Base-by-base conservation (phyloP, 1,284 basidiomycete genomes). In the Ustilago sp. region DNA sequence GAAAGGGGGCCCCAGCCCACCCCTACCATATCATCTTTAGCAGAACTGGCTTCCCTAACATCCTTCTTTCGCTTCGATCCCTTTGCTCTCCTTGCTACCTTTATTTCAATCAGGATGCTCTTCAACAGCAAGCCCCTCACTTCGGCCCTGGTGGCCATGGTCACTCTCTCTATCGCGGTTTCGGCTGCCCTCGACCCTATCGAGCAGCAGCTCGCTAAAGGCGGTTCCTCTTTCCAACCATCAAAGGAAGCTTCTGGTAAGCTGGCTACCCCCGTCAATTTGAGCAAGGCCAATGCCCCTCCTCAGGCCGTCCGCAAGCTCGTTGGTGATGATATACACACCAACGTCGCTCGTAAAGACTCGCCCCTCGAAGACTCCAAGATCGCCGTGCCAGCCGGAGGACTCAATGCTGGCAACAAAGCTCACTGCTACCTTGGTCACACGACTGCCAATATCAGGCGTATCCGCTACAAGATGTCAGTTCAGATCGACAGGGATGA, bases 401-500 rank as follows among this genome's bases (percentile, higher is more conserved):
- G 19, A 32, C 38, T 34, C 23, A 41, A 52, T 5, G 45, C 54
- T 3, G 63, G 47, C 52, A 39, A 57, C 48, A 64, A 57, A 45
- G 57, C 60, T 19, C 71, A 74, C 59, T 74, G 71, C 59, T 58
- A 39, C 35, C 55, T 74, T 35, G 54, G 59, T 4, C 66, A 68
- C 36, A 34, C 36, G 2, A 51, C 51, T 1, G 59, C 58, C 39
- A 69, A 56, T 45, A 69, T 74, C 59, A 60, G 45, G 28, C 62
- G 72, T 13, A 60, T 74, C 38, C 66, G 72, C 15, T 74, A 74
- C 52, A 51, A 55, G 28, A 74, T 74, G 72, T 50, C 50, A 5
- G 39, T 74, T 17, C 7, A 34, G 36, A 19, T 69, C 32, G 72
- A 74, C 35, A 31, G n/a, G 31, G 72, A 74, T 43, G 67, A 74